Percentiles rank a stretch among this genome's conserved stretches.
Evolutionary conservation across 768 basidiomycete species (phyloP).

Genomic region (Coprinopsis cinerea): DNA sequence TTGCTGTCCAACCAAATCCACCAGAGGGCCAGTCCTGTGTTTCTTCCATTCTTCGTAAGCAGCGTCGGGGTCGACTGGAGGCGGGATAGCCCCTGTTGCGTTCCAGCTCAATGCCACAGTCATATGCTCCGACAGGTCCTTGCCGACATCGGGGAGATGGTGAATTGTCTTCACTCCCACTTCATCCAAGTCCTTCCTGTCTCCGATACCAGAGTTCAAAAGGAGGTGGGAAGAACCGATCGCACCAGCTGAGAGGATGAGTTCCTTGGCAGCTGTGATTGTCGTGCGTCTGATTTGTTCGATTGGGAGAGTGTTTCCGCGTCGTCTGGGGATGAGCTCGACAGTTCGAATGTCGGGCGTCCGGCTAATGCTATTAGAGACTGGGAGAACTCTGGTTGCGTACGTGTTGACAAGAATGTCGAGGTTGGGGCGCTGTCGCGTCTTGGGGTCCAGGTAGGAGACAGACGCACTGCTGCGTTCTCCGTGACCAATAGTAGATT

Average conservation of each 20-base stretch:
- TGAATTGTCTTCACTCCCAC: conserved; percentile 20
- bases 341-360: conserved; percentile 1
- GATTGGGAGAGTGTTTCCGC: neutral
- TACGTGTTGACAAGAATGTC: conserved; percentile 15
- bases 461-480: conserved; percentile 21
- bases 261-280: conserved; percentile 21
- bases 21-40: conserved; percentile 19
- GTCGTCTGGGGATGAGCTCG: conserved; percentile 1
- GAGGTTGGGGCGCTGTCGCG: conserved; percentile 21
- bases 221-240: conserved; percentile 14
- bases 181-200: conserved; percentile 9
- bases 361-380: too few species aligned
- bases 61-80: conserved; percentile 10
- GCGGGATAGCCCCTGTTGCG: neutral
- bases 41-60: conserved; percentile 16
- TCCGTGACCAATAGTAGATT: conserved; percentile 19
- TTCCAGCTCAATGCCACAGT: neutral
- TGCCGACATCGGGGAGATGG: conserved; percentile 23
- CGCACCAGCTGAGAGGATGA: conserved; percentile 13
- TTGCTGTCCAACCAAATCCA: conserved; percentile 17
- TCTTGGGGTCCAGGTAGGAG: conserved; percentile 18
- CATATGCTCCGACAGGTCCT: conserved; percentile 19
- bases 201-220: conserved; percentile 16
- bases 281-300: neutral
- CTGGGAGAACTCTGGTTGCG: conserved; percentile 7